Evolutionary conservation across 345 rosid species (phyloP).

Genomic region (Eucalyptus shirleyi): DNA sequence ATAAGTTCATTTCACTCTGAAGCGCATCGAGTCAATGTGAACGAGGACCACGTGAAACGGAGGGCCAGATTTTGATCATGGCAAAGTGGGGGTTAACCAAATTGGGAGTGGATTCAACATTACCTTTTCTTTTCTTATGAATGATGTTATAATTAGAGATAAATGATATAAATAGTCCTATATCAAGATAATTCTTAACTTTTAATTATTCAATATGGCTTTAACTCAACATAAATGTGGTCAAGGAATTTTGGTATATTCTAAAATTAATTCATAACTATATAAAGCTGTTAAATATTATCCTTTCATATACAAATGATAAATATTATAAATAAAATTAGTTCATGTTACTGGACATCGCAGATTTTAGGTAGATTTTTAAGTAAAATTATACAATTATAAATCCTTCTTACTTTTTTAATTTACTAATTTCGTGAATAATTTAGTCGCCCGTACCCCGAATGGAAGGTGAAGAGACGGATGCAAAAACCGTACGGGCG

Average conservation of each 20-base stretch:
- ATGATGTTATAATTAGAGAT: not conserved
- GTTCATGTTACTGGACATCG: not conserved
- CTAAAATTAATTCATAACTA: too few relatives aligned
- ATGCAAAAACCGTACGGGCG: not conserved
- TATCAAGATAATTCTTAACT: too few relatives aligned
- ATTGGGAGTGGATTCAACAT: not conserved
- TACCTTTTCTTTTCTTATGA: not conserved
- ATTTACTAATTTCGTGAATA: not conserved
- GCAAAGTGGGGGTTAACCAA: not conserved
- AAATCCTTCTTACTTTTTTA: not conserved
- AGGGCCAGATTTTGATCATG: not conserved
- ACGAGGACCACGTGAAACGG: not conserved
- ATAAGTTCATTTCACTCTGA: not conserved
- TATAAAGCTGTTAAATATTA: too few relatives aligned
- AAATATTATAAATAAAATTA: not conserved
- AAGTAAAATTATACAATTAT: not conserved
- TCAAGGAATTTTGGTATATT: too few relatives aligned
- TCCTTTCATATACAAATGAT: too few relatives aligned
- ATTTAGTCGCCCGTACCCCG: not conserved
- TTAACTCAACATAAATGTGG: too few relatives aligned
- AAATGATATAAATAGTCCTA: not conserved
- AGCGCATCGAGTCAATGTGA: not conserved
- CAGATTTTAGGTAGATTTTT: not conserved
- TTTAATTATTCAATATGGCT: not conserved
- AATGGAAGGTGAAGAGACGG: not conserved